Conservation (phyloP, 306 rosid species). For the Corylus americana region DNA sequence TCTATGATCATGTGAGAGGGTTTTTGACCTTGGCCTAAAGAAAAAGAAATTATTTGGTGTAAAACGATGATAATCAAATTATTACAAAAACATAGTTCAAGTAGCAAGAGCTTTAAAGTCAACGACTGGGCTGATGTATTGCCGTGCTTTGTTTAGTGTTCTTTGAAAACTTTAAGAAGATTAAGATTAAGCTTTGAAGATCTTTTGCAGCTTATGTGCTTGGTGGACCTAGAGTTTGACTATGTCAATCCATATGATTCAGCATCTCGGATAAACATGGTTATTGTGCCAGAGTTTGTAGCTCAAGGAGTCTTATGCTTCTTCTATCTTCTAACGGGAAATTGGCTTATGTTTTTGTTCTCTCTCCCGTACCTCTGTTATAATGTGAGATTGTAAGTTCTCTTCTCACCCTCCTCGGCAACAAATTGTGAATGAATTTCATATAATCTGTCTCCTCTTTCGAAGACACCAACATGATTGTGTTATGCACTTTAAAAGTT, state of each 20-base stretch:
- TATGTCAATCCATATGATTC: constrained; percentile 92
- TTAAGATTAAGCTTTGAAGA: constrained; percentile 4
- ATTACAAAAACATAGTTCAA: background rate
- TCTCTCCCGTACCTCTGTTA: constrained; percentile 77
- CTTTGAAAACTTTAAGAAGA: background rate
- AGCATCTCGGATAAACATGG: constrained; percentile 65
- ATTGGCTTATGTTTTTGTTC: constrained; percentile 68
- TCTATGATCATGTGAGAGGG: background rate
- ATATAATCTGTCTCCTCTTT: background rate
- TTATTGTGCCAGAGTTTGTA: constrained; percentile 78
- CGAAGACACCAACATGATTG: background rate
- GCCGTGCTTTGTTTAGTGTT: background rate
- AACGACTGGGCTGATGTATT: background rate
- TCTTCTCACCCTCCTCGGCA: constrained; percentile 25
- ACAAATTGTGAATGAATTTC: background rate
- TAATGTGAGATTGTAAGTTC: constrained; percentile 67
- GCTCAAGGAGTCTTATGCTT: constrained; percentile 61
- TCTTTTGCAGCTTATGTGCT: constrained; percentile 76
- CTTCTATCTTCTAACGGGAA: constrained; percentile 59
- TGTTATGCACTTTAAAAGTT: background rate
- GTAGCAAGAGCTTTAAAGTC: background rate
- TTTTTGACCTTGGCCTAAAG: background rate
- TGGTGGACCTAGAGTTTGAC: constrained; percentile 89
- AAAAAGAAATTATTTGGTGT: background rate
- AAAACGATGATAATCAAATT: background rate